Evolutionary conservation across 306 rosid genomes (phyloP).

Genomic region (Mucuna pruriens): DNA sequence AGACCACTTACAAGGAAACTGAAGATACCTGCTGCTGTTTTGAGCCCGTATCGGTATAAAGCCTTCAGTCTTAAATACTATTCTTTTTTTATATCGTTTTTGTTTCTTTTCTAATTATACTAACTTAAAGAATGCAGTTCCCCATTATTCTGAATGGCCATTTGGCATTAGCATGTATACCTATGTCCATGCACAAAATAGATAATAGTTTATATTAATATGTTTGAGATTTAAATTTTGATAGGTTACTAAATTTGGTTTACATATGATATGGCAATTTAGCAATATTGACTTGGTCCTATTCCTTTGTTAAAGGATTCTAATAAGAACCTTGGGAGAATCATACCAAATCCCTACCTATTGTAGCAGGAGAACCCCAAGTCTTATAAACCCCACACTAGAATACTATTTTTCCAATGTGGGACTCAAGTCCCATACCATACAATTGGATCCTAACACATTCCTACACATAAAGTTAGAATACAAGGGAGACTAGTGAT

Average conservation of each 20-base stretch:
- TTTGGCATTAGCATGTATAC: neutral
- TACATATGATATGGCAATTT: neutral
- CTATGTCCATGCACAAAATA: neutral
- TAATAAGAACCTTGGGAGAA: too few species aligned
- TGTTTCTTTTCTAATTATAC: neutral
- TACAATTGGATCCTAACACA: too few species aligned
- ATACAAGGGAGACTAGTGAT: neutral
- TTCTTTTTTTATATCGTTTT: neutral
- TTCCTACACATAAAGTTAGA: neutral
- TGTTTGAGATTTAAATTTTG: slow-evolving; percentile 33
- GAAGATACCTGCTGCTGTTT: slow-evolving; percentile 87
- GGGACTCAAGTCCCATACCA: too few species aligned
- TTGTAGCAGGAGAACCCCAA: too few species aligned
- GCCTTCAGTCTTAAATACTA: neutral
- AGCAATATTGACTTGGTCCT: neutral
- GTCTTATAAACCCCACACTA: too few species aligned
- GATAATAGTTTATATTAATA: neutral
- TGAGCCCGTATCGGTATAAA: slow-evolving; percentile 84
- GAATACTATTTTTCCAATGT: too few species aligned
- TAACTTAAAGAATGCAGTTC: slow-evolving; percentile 11
- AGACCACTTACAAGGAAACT: slow-evolving; percentile 86
- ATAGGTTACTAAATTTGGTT: slow-evolving; percentile 39
- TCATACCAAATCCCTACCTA: too few species aligned
- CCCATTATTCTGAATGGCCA: slow-evolving; percentile 10
- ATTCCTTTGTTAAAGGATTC: slow-evolving; percentile 24